A percentile compares a stretch with the other conserved stretches of the same genome.
Evolutionary conservation across 1,139 yeast genomes (phyloP).

Genomic region (Pichia terricola): DNA sequence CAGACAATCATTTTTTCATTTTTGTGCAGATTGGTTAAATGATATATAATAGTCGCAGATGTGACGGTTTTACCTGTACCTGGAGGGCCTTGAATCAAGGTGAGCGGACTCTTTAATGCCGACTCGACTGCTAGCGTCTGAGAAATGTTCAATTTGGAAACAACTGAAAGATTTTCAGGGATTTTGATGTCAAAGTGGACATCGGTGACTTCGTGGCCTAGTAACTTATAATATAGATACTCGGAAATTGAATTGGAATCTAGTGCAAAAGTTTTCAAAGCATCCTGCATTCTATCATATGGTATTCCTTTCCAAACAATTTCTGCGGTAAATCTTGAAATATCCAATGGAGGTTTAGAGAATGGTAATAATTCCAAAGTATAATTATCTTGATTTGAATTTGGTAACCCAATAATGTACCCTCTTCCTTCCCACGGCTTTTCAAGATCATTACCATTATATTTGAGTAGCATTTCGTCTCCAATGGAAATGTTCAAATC

Average conservation of each 20-base stretch:
- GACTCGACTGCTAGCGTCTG: slow-evolving; percentile 70
- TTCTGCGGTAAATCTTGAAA: slow-evolving; percentile 68
- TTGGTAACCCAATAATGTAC: slow-evolving; percentile 63
- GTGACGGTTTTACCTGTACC: slow-evolving; percentile 96
- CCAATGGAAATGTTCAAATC: slow-evolving; percentile 77
- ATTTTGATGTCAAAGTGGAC: slow-evolving; percentile 50
- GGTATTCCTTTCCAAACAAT: slow-evolving; percentile 87
- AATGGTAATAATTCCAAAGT: slow-evolving; percentile 54
- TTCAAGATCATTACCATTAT: slow-evolving; percentile 37
- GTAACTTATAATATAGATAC: slow-evolving; percentile 65
- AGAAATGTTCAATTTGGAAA: slow-evolving; percentile 64
- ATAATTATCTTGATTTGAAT: slow-evolving; percentile 56
- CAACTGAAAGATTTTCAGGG: slow-evolving; percentile 54
- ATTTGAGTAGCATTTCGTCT: slow-evolving; percentile 64
- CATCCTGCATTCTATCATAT: slow-evolving; percentile 76
- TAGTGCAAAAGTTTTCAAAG: slow-evolving; percentile 64
- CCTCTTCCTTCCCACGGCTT: slow-evolving; percentile 67
- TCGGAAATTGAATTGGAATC: slow-evolving; percentile 66
- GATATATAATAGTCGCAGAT: slow-evolving; percentile 81
- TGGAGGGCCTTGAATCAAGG: slow-evolving; percentile 96
- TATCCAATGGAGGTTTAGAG: slow-evolving; percentile 46
- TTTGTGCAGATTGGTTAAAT: slow-evolving; percentile 49
- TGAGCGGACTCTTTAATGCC: slow-evolving; percentile 66
- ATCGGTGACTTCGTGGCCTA: slow-evolving; percentile 73
- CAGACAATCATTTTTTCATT: slow-evolving; percentile 61